Percentiles rank a stretch among this genome's conserved stretches.
Evolutionary conservation across 192 early-diverging fungal species (phyloP).

Genomic region (Radiomyces spectabilis): DNA sequence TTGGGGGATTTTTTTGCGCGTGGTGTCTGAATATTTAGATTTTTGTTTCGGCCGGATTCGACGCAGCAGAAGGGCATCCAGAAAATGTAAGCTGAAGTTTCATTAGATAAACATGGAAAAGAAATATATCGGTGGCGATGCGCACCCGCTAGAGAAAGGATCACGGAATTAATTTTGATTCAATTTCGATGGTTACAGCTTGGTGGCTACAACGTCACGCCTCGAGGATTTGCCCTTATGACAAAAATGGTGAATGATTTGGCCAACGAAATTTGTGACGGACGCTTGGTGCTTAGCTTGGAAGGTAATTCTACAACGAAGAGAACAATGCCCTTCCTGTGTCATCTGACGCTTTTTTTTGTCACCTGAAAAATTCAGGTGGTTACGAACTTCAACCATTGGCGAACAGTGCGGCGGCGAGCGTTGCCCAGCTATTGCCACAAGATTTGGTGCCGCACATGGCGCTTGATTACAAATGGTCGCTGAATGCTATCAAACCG

Average conservation of each 20-base stretch:
- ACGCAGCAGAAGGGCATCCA: slow-evolving; percentile 62
- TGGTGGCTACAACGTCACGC: slow-evolving; percentile 61
- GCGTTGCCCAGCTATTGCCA: slow-evolving; percentile 34
- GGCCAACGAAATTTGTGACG: slow-evolving; percentile 40
- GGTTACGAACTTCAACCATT: slow-evolving; percentile 43
- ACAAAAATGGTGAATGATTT: slow-evolving; percentile 55
- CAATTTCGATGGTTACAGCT: slow-evolving; percentile 25
- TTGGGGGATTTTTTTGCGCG: not conserved
- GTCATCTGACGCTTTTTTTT: not conserved
- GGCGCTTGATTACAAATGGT: slow-evolving; percentile 31
- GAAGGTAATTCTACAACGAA: slow-evolving; percentile 36
- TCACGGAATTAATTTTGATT: not conserved
- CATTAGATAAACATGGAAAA: too few species aligned
- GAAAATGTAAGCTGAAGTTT: slow-evolving; percentile 35
- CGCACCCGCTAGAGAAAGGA: too few species aligned
- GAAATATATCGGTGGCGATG: too few species aligned
- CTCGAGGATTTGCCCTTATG: slow-evolving; percentile 59
- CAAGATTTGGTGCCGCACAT: slow-evolving; percentile 17
- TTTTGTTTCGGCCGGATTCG: slow-evolving; percentile 68
- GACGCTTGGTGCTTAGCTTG: slow-evolving; percentile 56
- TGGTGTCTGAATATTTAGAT: slow-evolving; percentile 6
- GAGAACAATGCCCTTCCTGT: not conserved
- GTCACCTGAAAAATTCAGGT: not conserved
- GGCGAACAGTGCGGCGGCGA: slow-evolving; percentile 30
- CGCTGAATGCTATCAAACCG: slow-evolving; percentile 39